Base-by-base conservation (phyloP, 306 rosid genomes). In the Cicer yamashitae region DNA sequence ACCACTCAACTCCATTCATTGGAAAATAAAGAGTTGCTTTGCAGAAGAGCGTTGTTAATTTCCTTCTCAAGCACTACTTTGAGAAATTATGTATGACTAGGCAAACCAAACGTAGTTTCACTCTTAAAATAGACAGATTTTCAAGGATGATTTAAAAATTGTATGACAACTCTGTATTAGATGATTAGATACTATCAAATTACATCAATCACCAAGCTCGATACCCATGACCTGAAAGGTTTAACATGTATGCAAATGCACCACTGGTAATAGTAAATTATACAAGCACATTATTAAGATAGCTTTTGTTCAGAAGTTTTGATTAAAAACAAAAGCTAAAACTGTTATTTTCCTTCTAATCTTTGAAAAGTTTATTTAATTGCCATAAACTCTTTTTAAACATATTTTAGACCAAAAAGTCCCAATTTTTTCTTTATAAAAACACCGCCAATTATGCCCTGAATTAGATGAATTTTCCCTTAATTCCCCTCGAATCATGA, bases 11-110 rank as follows among this genome's bases (percentile, higher is more conserved):
- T 39, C 15, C 10, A 40, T 69, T 52, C 11, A 17, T 6, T 7
- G 40, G 38, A 50, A 51, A 63, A 8, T 41, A n/a, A 47, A 80
- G 13, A 47, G n/a, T 69, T 43, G 44, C 61, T 13, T 47, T 41
- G 41, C 43, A 6, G 50, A 76, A 54, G 43, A 46, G 58, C n/a
- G 25, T 48, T 18, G 20, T 30, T 43, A 43, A 67, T 20, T 14
- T 17, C 46, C 50, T 53, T 44, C 20, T 59, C 40, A 2, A 30
- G 58, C 11, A 14, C 58, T 25, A 30, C 41, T 10, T 62, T 61
- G 62, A 51, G 40, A 46, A 60, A 61, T 30, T 11, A 62, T 22
- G 45, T 22, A n/a, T 14, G 44, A 48, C 14, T 18, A 56, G 17
- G 68, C 48, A 57, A 67, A 45, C 81, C 58, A 68, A 68, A 45